Base-by-base conservation (phyloP, 176 grass and related monocot genomes). In the Oryza glumipatula region DNA sequence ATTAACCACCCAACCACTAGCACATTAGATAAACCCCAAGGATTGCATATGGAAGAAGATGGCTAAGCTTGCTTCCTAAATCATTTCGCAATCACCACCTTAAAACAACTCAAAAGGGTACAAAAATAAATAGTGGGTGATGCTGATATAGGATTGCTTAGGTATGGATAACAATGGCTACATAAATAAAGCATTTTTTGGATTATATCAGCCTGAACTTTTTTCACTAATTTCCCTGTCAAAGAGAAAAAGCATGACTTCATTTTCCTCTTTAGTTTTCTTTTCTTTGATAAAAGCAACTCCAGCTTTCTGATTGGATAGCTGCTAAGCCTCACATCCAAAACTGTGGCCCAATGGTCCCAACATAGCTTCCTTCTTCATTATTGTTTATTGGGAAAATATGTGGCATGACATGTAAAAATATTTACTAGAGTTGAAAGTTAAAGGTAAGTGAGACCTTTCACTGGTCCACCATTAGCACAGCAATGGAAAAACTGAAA, bases 211-310 rank as follows among this genome's bases (percentile, higher is more conserved):
- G 46, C 75, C 19, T 66, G 30, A 73, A 32, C 43, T 38, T 26
- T 26, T 65, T 64, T 80, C 76, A 80, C 76, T 86, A 51, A 33
- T 74, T 51, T 74, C 77, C 11, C 69, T 81, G n/a, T 81, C 77
- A 58, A 33, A 54, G 33, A 22, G 13, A 44, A 5, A 72, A 74
- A 8, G 63, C 11, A 68, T 41, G 61, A 32, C 65, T 67, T 66
- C n/a, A 52, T 23, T 80, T 65, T 68, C 54, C 64, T 72, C 39
- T 51, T 44, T 74, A 21, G 22, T 67, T 80, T 67, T 67, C 30
- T 48, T 80, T 80, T 65, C 10, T 56, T 86, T 35, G 83, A 67
- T 67, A 47, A 67, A 73, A 66, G 76, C 11, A 80, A 16, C 30
- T 14, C 14, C 9, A 66, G 0, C 64, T 32, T 67, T 86, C 44